These are phyloP conservation scores for Trichoderma sp. DNA, from an alignment of 2,329 filamentous ascomycete genomes.

Conservation along the genomic window DNA sequence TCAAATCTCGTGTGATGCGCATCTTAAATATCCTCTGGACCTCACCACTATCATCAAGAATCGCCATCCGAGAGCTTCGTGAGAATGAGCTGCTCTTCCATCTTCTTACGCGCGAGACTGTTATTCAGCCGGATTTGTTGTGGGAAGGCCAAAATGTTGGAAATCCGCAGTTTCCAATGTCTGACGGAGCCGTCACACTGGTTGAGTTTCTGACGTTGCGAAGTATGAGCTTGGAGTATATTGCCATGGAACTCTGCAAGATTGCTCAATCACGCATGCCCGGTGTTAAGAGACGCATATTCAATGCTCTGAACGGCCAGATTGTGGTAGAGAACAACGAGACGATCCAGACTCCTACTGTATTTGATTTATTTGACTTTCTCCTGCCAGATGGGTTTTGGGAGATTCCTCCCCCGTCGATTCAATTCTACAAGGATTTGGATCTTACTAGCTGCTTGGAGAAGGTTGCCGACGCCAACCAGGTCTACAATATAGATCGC, in stretches of 20 bases:
- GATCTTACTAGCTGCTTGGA: conserved; percentile 67
- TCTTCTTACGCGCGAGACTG: conserved; percentile 69
- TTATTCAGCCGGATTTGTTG: conserved; percentile 66
- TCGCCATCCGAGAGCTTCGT: conserved; percentile 79
- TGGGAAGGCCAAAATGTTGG: conserved; percentile 72
- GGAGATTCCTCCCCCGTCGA: conserved; percentile 52
- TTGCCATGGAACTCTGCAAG: conserved; percentile 79
- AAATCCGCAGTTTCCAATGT: conserved; percentile 67
- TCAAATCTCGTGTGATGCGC: conserved; percentile 69
- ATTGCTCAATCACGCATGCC: conserved; percentile 71
- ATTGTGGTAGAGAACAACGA: conserved; percentile 68
- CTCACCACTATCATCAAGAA: conserved; percentile 72
- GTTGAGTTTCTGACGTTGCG: conserved; percentile 78
- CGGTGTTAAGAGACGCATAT: conserved; percentile 67
- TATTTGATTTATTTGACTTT: conserved; percentile 95
- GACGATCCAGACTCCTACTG: conserved; percentile 66
- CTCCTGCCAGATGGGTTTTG: conserved; percentile 58
- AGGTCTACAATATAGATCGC: conserved; percentile 68
- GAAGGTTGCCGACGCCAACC: conserved; percentile 57
- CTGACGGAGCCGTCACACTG: conserved; percentile 67
- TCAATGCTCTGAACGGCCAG: conserved; percentile 76
- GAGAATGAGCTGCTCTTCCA: conserved; percentile 78
- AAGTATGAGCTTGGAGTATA: conserved; percentile 79
- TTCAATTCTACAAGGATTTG: conserved; percentile 64
- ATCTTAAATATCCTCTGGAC: conserved; percentile 82